Evolutionary conservation across 192 early-diverging fungal species (phyloP).

Genomic region (Backusella australiensis): DNA sequence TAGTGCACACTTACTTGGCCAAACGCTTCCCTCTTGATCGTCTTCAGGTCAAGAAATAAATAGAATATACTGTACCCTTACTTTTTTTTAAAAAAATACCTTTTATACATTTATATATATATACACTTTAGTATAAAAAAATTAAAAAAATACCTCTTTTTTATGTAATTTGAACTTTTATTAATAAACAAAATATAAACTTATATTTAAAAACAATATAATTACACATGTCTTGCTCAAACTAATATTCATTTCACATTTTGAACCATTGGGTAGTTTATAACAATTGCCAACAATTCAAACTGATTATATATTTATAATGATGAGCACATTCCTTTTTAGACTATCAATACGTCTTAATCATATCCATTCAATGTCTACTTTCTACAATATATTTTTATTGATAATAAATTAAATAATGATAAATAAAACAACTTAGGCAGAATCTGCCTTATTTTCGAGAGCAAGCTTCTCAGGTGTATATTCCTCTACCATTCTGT

Average conservation of each 20-base stretch:
- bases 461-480: constrained; percentile 9
- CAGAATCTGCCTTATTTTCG: background rate
- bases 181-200: background rate
- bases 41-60: constrained; percentile 35
- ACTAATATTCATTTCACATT: too few species aligned
- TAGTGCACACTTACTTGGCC: constrained; percentile 42
- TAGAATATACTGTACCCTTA: background rate
- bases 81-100: background rate
- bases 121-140: background rate
- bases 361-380: background rate
- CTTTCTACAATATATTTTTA: background rate
- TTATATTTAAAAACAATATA: background rate
- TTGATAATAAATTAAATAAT: background rate
- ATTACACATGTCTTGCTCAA: background rate
- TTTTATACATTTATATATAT: constrained; percentile 10
- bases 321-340: too few species aligned
- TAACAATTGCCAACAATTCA: too few species aligned
- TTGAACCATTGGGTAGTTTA: too few species aligned
- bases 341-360: too few species aligned
- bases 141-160: background rate
- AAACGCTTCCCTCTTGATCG: constrained; percentile 47
- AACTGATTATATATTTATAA: too few species aligned
- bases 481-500: constrained; percentile 15
- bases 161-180: background rate
- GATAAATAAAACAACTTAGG: background rate